Conservation (phyloP, 208 protist species). For the Leishmania guyanensis region DNA sequence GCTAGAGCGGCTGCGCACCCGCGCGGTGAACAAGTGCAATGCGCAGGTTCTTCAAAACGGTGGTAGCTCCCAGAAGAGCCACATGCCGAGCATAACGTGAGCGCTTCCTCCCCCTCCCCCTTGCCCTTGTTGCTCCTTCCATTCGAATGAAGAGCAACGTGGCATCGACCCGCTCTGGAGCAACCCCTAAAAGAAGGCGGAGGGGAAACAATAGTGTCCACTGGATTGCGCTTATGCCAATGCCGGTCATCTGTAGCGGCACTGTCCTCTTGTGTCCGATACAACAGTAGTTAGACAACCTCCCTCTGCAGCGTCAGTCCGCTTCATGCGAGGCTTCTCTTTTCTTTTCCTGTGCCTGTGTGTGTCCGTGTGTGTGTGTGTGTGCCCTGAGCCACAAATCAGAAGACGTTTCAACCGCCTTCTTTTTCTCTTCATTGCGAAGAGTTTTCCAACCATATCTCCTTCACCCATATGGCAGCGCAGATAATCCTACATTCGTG, state of each 20-base stretch:
- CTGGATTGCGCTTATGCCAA: neutral
- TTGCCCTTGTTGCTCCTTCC: neutral
- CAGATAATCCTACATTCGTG: neutral
- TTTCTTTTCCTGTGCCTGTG: neutral
- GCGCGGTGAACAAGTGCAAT: conserved; percentile 38
- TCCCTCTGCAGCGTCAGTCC: neutral
- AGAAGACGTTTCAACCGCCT: neutral
- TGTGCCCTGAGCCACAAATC: neutral
- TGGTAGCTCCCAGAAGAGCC: neutral
- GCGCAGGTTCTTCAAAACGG: conserved; percentile 7
- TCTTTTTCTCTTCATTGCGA: neutral
- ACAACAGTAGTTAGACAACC: neutral
- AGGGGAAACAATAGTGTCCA: neutral
- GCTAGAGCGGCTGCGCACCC: conserved; percentile 66
- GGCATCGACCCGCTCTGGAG: neutral
- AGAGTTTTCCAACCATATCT: neutral
- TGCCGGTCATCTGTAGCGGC: neutral
- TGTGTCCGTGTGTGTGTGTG: neutral
- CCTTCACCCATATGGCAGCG: neutral
- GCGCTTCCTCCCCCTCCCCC: neutral
- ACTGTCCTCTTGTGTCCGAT: neutral
- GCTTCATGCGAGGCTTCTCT: neutral
- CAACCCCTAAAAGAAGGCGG: neutral
- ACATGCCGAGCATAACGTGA: neutral
- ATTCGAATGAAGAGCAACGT: neutral